Conservation (phyloP, 352 stramenopile genomes). For the Phytophthora syringae region DNA sequence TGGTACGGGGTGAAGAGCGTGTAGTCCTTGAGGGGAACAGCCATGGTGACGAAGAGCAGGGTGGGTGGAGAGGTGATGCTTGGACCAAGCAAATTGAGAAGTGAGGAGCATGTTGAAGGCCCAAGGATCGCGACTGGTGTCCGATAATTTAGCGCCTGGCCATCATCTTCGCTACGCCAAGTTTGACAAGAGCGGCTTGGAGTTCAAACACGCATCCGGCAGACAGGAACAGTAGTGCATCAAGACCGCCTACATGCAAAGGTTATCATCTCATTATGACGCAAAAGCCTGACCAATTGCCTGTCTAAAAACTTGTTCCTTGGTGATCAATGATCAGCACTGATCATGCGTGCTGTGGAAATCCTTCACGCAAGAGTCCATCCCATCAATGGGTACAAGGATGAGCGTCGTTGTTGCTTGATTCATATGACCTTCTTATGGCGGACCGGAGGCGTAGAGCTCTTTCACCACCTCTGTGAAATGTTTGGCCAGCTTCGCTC, state of each 20-base stretch:
- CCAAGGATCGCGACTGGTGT: neutral
- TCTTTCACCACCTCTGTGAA: conserved; percentile 56
- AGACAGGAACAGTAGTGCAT: conserved; percentile 13
- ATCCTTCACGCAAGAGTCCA: neutral
- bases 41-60: conserved; percentile 7
- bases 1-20: conserved; percentile 44
- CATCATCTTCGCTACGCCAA: conserved; percentile 1
- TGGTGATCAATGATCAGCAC: no score
- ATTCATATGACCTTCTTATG: neutral
- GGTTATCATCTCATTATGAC: neutral
- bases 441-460: conserved; percentile 44
- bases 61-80: neutral
- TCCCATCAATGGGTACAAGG: neutral
- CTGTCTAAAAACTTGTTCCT: no score
- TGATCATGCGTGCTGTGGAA: neutral
- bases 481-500: conserved; percentile 56
- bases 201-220: conserved; percentile 25
- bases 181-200: neutral
- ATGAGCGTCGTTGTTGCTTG: no score
- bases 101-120: conserved; percentile 26
- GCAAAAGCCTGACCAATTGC: no score
- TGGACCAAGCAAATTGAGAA: conserved; percentile 18
- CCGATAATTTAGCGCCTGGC: neutral
- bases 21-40: conserved; percentile 32
- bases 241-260: neutral